Percentiles rank a stretch among this genome's conserved stretches.
Evolutionary conservation across 805 yeast species (phyloP).

Genomic region (Yarrowia sp.): DNA sequence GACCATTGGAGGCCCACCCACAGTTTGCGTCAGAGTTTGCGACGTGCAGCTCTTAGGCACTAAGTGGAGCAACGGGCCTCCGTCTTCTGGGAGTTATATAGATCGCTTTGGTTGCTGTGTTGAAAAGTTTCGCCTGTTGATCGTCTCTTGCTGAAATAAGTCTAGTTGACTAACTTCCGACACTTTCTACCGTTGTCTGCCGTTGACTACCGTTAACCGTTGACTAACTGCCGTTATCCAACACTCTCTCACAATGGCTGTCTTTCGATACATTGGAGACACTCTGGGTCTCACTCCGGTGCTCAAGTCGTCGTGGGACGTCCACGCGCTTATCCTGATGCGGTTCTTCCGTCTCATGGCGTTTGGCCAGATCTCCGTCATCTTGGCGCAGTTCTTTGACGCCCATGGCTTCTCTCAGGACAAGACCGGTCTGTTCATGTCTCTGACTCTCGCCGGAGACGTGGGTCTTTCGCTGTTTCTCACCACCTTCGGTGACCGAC

Average conservation of each 20-base stretch:
- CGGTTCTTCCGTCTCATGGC: constrained; percentile 75
- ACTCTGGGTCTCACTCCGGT: constrained; percentile 34
- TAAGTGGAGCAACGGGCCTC: neutral
- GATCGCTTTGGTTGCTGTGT: constrained; percentile 5
- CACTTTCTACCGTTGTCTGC: too few species aligned
- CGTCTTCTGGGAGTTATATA: constrained; percentile 12
- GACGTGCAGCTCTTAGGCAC: constrained; percentile 15
- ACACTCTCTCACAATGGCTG: neutral
- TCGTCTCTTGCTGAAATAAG: too few species aligned
- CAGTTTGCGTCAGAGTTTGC: neutral
- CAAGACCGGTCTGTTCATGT: constrained; percentile 79
- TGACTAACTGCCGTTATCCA: too few species aligned
- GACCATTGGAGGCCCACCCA: constrained; percentile 17
- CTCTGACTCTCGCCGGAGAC: constrained; percentile 80
- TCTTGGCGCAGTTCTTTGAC: constrained; percentile 70
- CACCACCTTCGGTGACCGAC: constrained; percentile 76
- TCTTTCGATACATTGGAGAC: constrained; percentile 17
- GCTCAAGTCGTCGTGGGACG: constrained; percentile 53
- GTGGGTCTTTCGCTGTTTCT: constrained; percentile 70
- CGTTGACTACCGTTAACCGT: too few species aligned
- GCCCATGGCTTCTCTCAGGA: constrained; percentile 62
- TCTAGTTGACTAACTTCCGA: too few species aligned
- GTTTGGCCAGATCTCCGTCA: constrained; percentile 81
- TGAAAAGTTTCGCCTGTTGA: neutral
- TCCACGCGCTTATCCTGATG: constrained; percentile 68